Base-by-base conservation (phyloP, 2,329 filamentous ascomycete species). In the Podosphaera fusca region DNA sequence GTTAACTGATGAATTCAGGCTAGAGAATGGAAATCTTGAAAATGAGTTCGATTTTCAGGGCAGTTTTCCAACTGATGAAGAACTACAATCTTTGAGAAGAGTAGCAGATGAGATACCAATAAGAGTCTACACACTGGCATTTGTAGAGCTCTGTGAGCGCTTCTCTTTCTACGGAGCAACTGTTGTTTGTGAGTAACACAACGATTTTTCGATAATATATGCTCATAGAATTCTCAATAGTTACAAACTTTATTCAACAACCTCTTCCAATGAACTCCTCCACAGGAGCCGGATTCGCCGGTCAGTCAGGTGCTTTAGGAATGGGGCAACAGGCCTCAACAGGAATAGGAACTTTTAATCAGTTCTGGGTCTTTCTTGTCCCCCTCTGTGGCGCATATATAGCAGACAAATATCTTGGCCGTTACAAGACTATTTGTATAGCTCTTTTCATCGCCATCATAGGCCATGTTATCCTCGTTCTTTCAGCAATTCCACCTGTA, bases 391-490 rank as follows among this genome's bases (percentile, higher is more conserved):
- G 77, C 61, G 77, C 74, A 9, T 78, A 73, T 62, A 64, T 79
- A 33, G 80, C 82, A 6, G 83, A 86, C 67, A 75, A 79, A 59
- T 79, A 80, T 63, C 73, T 78, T 58, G 83, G 82, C 47, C 78
- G 81, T 55, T 86, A 80, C 69, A 74, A 76, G 61, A 82, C 82
- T 1, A 85, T 86, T 51, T 63, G 61, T 45, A 31, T 60, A 33
- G 63, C 63, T 34, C 55, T 64, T 12, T 69, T 67, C 0, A 71
- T 82, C 35, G 79, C 81, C 33, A 75, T 80, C 60, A 60, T 80
- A 14, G 82, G 82, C 1, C 79, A 84, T 58, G 66, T 77, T n/a
- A 76, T 86, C 55, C 71, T 85, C 57, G 75, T 83, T 58, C 70
- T 79, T 12, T 81, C 80, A 0, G 77, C 81, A 12, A 71, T 82